These are phyloP conservation scores for Venturia effusa DNA, from an alignment of 2,329 filamentous ascomycete species.

Conservation along the genomic window DNA sequence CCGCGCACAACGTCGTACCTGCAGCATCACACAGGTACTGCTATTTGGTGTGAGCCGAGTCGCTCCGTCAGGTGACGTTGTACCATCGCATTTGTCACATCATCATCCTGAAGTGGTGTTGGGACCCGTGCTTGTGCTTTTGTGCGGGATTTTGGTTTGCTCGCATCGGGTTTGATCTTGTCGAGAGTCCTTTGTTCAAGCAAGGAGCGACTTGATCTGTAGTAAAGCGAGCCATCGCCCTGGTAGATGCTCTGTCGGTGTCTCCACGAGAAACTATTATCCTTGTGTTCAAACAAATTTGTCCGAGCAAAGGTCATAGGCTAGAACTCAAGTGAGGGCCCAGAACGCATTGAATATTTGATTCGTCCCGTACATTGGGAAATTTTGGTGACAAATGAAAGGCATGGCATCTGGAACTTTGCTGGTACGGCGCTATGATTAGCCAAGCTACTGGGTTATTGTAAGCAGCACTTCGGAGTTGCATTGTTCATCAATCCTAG, in stretches of 20 bases:
- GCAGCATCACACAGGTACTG: background rate
- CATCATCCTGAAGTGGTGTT: background rate
- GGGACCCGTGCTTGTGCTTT: background rate
- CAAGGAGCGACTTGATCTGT: background rate
- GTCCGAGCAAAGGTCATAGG: background rate
- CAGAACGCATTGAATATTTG: background rate
- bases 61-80: background rate
- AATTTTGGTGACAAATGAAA: background rate
- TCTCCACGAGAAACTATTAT: background rate
- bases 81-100: background rate
- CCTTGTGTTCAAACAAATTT: background rate
- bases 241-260: background rate
- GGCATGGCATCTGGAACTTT: background rate
- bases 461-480: background rate
- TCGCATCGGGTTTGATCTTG: background rate
- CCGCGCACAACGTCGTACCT: conserved; percentile 1
- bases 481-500: background rate
- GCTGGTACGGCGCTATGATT: background rate
- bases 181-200: background rate
- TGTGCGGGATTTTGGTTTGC: background rate
- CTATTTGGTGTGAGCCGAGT: background rate
- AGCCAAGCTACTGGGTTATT: background rate
- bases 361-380: background rate
- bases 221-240: background rate
- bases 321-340: background rate